These are phyloP conservation scores for Alternaria conjuncta DNA, from an alignment of 2,329 filamentous ascomycete genomes.

Conservation along the genomic window DNA sequence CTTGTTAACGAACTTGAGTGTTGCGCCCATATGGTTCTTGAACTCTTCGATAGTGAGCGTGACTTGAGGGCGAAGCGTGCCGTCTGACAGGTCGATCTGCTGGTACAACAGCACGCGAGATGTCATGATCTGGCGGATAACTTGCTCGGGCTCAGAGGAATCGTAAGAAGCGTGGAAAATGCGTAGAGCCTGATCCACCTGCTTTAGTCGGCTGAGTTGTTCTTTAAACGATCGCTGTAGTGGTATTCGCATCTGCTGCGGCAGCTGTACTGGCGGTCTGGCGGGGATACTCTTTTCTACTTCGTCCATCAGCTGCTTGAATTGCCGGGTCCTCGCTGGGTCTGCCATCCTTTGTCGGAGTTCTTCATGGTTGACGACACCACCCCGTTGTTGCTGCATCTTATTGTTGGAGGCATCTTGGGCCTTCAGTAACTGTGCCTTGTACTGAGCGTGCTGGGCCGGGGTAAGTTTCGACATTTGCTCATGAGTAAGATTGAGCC, in stretches of 20 bases:
- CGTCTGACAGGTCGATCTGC: slow-evolving; percentile 37
- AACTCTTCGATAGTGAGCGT: slow-evolving; percentile 40
- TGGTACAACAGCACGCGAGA: slow-evolving; percentile 34
- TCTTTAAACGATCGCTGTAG: slow-evolving; percentile 38
- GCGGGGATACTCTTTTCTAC: slow-evolving; percentile 34
- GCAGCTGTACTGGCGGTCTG: slow-evolving; percentile 29
- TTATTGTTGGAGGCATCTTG: slow-evolving; percentile 43
- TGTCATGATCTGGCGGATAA: slow-evolving; percentile 36
- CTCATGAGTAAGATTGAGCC: slow-evolving; percentile 38
- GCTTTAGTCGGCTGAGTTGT: slow-evolving; percentile 33
- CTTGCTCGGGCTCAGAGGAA: slow-evolving; percentile 27
- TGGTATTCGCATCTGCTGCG: slow-evolving; percentile 28
- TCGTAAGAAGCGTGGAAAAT: slow-evolving; percentile 40
- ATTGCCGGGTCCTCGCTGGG: slow-evolving; percentile 35
- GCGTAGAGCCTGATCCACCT: slow-evolving; percentile 41
- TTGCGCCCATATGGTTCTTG: slow-evolving; percentile 28
- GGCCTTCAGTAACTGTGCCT: slow-evolving; percentile 42
- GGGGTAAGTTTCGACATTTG: slow-evolving; percentile 44
- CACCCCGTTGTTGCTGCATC: slow-evolving; percentile 31
- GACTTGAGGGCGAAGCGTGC: slow-evolving; percentile 37
- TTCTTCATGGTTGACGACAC: slow-evolving; percentile 30
- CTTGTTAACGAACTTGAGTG: slow-evolving; percentile 37
- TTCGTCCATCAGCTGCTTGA: slow-evolving; percentile 37
- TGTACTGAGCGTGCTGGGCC: slow-evolving; percentile 41
- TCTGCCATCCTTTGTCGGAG: slow-evolving; percentile 34